Conservation (phyloP, 148 eudicot genomes). For the Drosera capensis region DNA sequence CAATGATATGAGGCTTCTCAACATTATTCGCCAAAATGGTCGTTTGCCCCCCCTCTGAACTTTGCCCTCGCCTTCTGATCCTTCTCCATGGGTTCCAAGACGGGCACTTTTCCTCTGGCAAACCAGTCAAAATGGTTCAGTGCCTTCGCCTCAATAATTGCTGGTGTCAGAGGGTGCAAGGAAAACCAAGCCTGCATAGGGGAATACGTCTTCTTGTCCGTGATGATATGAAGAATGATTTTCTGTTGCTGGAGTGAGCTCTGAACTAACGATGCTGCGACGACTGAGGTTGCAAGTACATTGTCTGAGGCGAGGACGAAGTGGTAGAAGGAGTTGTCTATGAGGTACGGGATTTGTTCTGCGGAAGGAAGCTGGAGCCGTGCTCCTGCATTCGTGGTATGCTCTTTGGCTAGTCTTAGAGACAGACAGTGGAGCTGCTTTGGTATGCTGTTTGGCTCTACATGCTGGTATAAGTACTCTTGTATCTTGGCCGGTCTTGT, state of each 20-base stretch:
- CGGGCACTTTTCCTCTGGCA: constrained; percentile 80
- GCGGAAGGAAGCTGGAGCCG: constrained; percentile 77
- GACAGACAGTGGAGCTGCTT: constrained; percentile 77
- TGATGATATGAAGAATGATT: constrained; percentile 71
- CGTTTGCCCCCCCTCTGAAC: constrained; percentile 78
- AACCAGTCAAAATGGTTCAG: constrained; percentile 95
- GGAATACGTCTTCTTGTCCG: constrained; percentile 71
- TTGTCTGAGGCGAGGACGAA: constrained; percentile 81
- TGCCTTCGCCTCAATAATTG: constrained; percentile 75
- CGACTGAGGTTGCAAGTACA: constrained; percentile 71
- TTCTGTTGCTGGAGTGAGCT: constrained; percentile 55
- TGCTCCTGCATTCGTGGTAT: constrained; percentile 63
- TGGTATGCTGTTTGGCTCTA: constrained; percentile 92
- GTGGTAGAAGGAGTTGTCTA: constrained; percentile 71
- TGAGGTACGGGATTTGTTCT: constrained; percentile 60
- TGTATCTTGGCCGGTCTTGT: constrained; percentile 87
- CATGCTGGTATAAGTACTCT: constrained; percentile 79
- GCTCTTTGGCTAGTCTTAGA: constrained; percentile 72
- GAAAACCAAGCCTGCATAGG: constrained; percentile 99
- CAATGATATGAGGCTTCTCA: constrained; percentile 68
- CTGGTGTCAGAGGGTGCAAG: constrained; percentile 49
- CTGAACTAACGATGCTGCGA: constrained; percentile 57
- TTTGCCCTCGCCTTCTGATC: constrained; percentile 70
- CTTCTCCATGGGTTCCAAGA: constrained; percentile 89
- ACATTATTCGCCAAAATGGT: constrained; percentile 67